Conservation (phyloP, 495 filamentous ascomycete genomes). For the Hypoxylon trugodes region DNA sequence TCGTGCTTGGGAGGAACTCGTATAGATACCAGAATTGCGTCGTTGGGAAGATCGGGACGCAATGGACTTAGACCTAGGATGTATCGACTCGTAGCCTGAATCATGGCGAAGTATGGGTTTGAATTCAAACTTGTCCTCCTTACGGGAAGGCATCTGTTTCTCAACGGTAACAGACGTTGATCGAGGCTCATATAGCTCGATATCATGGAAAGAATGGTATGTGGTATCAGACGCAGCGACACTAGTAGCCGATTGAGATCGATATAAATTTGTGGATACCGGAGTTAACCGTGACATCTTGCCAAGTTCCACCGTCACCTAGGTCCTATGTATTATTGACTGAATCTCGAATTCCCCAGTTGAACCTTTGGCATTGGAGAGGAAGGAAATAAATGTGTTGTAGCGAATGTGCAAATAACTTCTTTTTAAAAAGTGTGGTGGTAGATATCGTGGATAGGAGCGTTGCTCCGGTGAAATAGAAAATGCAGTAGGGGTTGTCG, state of each 20-base stretch:
- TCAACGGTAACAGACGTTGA: conserved; percentile 6
- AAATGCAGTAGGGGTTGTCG: conserved; percentile 2
- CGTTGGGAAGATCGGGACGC: conserved; percentile 39
- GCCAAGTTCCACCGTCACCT: conserved; percentile 4
- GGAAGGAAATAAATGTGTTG: not conserved
- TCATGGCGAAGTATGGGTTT: conserved; percentile 57
- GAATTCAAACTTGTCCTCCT: conserved; percentile 30
- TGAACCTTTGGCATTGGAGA: not conserved
- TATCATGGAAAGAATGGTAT: conserved; percentile 58
- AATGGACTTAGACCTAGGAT: conserved; percentile 32
- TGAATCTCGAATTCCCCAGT: not conserved
- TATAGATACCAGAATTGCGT: conserved; percentile 39
- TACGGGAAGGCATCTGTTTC: conserved; percentile 15
- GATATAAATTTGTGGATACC: conserved; percentile 38
- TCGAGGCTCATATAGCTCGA: conserved; percentile 48
- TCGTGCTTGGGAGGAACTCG: conserved; percentile 34
- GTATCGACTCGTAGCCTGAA: conserved; percentile 59
- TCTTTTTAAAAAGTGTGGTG: not conserved
- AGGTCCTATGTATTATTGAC: not conserved
- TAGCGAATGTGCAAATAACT: not conserved
- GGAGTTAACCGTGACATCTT: conserved; percentile 47
- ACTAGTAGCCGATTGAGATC: conserved; percentile 52
- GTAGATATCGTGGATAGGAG: conserved; percentile 2
- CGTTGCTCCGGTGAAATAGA: conserved; percentile 26
- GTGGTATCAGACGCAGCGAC: conserved; percentile 52